Conservation (phyloP, 2,329 filamentous ascomycete species). For the Lachnellula occidentalis region DNA sequence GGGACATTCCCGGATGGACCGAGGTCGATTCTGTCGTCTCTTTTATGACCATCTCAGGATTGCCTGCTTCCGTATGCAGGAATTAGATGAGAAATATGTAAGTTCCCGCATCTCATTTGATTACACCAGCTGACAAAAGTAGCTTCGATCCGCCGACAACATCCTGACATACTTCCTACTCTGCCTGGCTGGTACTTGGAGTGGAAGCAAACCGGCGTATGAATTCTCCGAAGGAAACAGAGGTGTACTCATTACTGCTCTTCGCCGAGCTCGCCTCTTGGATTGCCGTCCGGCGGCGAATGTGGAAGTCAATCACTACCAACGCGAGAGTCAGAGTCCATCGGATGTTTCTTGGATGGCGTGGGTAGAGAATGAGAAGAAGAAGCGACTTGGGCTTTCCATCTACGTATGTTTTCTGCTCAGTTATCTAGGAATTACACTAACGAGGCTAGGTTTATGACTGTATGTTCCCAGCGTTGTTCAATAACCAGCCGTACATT, state of each 20-base stretch:
- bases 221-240: constrained; percentile 27
- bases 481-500: constrained; percentile 28
- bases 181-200: constrained; percentile 26
- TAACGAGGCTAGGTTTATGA: constrained; percentile 20
- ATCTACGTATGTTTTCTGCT: constrained; percentile 24
- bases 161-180: constrained; percentile 27
- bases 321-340: constrained; percentile 12
- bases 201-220: constrained; percentile 25
- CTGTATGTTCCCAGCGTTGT: constrained; percentile 27
- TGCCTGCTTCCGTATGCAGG: constrained; percentile 18
- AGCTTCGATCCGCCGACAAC: constrained; percentile 25
- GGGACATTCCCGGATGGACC: constrained; percentile 24
- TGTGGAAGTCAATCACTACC: constrained; percentile 14
- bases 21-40: constrained; percentile 23
- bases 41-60: constrained; percentile 26
- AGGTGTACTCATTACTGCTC: constrained; percentile 24
- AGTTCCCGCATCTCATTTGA: background rate
- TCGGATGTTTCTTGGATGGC: constrained; percentile 23
- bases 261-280: constrained; percentile 22
- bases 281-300: constrained; percentile 23
- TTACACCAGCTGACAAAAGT: constrained; percentile 4
- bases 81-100: constrained; percentile 25
- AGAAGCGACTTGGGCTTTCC: constrained; percentile 25
- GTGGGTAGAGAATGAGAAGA: constrained; percentile 28
- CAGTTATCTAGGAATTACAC: background rate